phyloP scores from a whole-genome alignment of 2,329 filamentous ascomycete species.

The Rugonectria rugulosa region DNA sequence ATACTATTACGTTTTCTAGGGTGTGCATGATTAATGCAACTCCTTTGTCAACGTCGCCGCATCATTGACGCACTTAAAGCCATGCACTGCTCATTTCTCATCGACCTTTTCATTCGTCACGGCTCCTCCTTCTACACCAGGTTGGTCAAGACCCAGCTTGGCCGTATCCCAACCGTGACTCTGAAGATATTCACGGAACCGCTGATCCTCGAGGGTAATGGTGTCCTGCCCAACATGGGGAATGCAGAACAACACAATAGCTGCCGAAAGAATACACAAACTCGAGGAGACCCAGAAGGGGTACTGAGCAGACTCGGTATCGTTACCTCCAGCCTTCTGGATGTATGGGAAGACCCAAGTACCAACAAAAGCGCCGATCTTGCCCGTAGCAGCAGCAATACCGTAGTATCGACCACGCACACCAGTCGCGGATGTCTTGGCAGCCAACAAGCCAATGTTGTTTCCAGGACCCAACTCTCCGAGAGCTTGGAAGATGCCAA shows the following conservation, averaged over 20 bases:
- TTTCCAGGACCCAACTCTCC: slow-evolving; percentile 79
- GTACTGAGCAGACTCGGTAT: slow-evolving; percentile 74
- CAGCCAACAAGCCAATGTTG: slow-evolving; percentile 87
- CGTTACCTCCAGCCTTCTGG: slow-evolving; percentile 63
- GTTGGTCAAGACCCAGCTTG: slow-evolving; percentile 55
- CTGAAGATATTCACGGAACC: slow-evolving; percentile 78
- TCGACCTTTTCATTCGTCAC: slow-evolving; percentile 14
- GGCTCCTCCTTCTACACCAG: slow-evolving; percentile 26
- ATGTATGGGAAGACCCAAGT: slow-evolving; percentile 84
- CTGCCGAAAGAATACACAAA: slow-evolving; percentile 78
- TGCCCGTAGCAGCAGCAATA: slow-evolving; percentile 75
- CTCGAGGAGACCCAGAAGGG: slow-evolving; percentile 87
- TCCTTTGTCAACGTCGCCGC: no score
- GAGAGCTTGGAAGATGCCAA: slow-evolving; percentile 48
- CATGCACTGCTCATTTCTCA: neutral
- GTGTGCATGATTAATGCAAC: no score
- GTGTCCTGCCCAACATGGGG: slow-evolving; percentile 87
- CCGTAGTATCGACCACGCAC: slow-evolving; percentile 81
- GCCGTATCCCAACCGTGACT: slow-evolving; percentile 77
- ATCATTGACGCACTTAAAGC: no score
- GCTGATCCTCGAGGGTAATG: slow-evolving; percentile 77
- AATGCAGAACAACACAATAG: slow-evolving; percentile 65
- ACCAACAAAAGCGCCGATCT: slow-evolving; percentile 85
- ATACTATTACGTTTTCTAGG: no score
- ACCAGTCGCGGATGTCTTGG: slow-evolving; percentile 87